Evolutionary conservation across 352 stramenopile species (phyloP).

Genomic region (Globisporangium emineosum): DNA sequence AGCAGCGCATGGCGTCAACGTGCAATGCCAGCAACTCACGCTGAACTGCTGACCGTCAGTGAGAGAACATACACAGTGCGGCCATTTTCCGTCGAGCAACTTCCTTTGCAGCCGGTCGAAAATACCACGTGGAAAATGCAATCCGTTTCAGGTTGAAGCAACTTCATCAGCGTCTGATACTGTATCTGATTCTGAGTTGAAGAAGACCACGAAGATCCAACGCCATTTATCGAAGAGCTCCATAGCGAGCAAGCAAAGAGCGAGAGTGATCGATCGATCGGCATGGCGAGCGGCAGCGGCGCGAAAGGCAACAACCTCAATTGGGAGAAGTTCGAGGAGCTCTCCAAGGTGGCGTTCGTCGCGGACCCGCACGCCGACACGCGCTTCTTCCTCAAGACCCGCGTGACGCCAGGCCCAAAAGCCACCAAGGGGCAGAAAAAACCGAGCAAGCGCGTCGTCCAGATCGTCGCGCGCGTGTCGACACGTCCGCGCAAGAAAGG

Average conservation of each 20-base stretch:
- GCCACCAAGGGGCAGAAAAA: slow-evolving; percentile 18
- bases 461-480: slow-evolving; percentile 49
- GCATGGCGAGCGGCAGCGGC: slow-evolving; percentile 6
- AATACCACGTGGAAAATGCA: neutral
- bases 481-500: slow-evolving; percentile 4
- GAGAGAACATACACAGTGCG: too few species aligned
- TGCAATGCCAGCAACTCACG: neutral
- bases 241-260: neutral
- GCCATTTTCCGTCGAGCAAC: too few species aligned
- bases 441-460: slow-evolving; percentile 20
- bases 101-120: too few species aligned
- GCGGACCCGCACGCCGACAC: slow-evolving; percentile 40
- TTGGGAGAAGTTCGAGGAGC: slow-evolving; percentile 74
- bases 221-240: neutral
- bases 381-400: slow-evolving; percentile 64
- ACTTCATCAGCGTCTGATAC: neutral
- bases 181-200: neutral
- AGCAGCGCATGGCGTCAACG: neutral
- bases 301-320: slow-evolving; percentile 22
- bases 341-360: slow-evolving; percentile 60
- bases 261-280: neutral
- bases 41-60: neutral
- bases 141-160: neutral
- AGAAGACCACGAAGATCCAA: neutral
- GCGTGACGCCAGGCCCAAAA: slow-evolving; percentile 10